Base-by-base conservation (phyloP, 192 early-diverging fungal genomes). In the Podila epicladia region DNA sequence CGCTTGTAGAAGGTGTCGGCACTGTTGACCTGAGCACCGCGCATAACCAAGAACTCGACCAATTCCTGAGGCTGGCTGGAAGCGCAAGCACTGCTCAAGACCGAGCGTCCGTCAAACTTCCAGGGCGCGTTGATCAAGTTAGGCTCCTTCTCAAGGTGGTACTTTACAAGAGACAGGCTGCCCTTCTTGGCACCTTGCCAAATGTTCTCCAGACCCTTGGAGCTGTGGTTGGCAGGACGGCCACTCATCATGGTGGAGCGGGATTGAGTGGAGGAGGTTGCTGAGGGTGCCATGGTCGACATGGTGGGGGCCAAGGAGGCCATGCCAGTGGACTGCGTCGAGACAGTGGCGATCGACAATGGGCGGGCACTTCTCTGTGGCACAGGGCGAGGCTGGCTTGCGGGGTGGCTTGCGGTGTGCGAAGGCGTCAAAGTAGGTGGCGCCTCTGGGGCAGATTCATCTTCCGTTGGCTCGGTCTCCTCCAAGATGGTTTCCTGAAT, bases 101-200 rank as follows among this genome's bases (percentile, higher is more conserved):
- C 71, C 1, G 77, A 80, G 9, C 77, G 77, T 38, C 77, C 77
- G 48, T 80, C 77, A 65, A 80, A 80, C 67, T 72, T 73, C 66
- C 66, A 80, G 3, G 77, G 77, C 1, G 71, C 31, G 60, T 80
- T 80, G 62, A 80, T 73, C 26, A 80, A 33, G 19, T 12, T 35
- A 1, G 77, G 71, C 4, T 80, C 77, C 71, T 69, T 80, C 12
- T 69, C 62, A 32, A 80, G 77, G 28, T 80, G 77, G 26, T 80
- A 65, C 28, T 65, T 68, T 6, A 80, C 77, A 12, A 80, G 28
- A 19, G 50, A 3, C 13, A 73, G 38, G 24, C 69, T 80, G 29
- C 77, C 77, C 62, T 80, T 73, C 77, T 80, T 80, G 50, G 77
- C 77, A 58, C 71, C 51, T 48, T 73, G 71, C 66, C 71, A 80